Conservation (phyloP, 345 rosid genomes). For the Passiflora organensis region DNA sequence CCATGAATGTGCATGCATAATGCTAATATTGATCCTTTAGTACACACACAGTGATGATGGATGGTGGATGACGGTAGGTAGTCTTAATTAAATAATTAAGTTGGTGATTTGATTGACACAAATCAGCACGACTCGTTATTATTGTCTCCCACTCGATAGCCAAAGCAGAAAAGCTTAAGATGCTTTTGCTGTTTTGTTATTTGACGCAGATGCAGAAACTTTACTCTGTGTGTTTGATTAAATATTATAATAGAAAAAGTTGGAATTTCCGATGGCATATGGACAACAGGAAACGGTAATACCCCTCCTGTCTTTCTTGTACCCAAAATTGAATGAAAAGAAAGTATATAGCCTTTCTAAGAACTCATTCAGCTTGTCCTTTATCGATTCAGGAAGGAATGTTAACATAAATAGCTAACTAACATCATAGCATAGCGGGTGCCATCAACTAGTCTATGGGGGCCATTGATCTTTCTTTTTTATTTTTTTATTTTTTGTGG, state of each 20-base stretch:
- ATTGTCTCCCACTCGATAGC: constrained; percentile 27
- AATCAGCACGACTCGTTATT: constrained; percentile 22
- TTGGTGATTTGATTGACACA: constrained; percentile 31
- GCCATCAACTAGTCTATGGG: background rate
- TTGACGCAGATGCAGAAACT: constrained; percentile 6
- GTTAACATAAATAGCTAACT: constrained; percentile 13
- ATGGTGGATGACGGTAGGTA: background rate
- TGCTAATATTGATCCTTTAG: too few species aligned
- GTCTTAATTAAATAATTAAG: constrained; percentile 16
- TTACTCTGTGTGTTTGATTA: constrained; percentile 14
- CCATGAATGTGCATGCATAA: too few species aligned
- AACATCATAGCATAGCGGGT: background rate
- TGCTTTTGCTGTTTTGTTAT: constrained; percentile 14
- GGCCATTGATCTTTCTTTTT: constrained; percentile 9
- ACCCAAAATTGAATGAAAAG: too few species aligned
- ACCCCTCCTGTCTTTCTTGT: too few species aligned
- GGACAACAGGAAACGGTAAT: constrained; percentile 30
- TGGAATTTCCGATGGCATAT: constrained; percentile 28
- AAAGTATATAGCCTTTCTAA: constrained; percentile 5
- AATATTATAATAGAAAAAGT: constrained; percentile 3
- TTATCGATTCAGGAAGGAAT: constrained; percentile 9
- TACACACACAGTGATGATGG: too few species aligned
- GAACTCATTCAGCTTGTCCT: constrained; percentile 5
- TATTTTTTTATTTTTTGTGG: background rate
- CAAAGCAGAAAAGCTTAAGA: constrained; percentile 16